Conservation (phyloP, 345 rosid species). For the Eucalyptus regnans region DNA sequence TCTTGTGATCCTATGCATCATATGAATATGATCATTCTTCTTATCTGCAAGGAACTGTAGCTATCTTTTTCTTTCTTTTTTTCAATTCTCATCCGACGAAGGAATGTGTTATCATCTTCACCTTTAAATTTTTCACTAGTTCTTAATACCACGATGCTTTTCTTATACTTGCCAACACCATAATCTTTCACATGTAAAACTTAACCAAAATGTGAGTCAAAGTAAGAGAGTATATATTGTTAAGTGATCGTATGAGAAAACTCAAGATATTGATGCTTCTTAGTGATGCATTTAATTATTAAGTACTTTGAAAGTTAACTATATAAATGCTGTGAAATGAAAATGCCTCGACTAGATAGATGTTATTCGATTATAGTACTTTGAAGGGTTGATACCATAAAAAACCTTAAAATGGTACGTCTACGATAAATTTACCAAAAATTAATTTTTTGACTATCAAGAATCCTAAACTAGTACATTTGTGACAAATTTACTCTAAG, state of each 20-base stretch:
- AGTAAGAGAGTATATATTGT: background rate
- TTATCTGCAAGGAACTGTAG: background rate
- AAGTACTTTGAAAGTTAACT: background rate
- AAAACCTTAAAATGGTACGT: background rate
- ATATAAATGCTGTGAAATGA: background rate
- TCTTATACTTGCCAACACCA: background rate
- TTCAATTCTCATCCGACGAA: background rate
- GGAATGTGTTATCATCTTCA: background rate
- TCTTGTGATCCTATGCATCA: background rate
- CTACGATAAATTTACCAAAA: no score
- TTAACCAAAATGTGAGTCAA: background rate
- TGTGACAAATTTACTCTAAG: background rate
- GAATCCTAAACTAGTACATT: fast-evolving
- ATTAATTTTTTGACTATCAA: no score
- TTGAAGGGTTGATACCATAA: background rate
- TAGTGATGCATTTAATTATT: background rate
- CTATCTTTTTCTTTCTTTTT: background rate
- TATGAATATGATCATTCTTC: background rate
- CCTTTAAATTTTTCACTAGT: background rate
- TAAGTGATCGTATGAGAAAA: background rate
- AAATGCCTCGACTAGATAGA: background rate
- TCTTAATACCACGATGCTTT: background rate
- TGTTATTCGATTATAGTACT: background rate
- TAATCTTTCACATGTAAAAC: background rate
- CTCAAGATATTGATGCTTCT: background rate